Conservation (phyloP, 164 flowering plant genomes). For the Kalanchoe fedtschenkoi region DNA sequence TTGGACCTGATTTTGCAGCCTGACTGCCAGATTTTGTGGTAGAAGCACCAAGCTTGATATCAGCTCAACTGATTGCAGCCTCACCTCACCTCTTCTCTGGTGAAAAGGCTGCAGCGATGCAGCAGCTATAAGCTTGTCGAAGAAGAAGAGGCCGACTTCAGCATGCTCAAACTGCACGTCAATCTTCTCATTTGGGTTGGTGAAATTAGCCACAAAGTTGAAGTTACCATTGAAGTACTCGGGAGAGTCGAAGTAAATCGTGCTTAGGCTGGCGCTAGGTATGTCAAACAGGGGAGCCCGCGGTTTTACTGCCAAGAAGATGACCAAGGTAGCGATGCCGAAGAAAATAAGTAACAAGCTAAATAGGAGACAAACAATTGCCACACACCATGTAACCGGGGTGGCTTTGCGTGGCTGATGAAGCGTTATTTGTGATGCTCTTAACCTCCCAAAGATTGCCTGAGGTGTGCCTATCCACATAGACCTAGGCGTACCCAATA, state of each 20-base stretch:
- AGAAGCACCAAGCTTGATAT: slow-evolving; percentile 58
- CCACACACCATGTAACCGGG: slow-evolving; percentile 45
- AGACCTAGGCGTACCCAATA: slow-evolving; percentile 9
- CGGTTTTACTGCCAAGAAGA: slow-evolving; percentile 52
- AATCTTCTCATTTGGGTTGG: slow-evolving; percentile 65
- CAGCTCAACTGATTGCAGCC: slow-evolving; percentile 38
- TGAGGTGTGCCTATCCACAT: slow-evolving; percentile 1
- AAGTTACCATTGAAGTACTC: slow-evolving; percentile 56
- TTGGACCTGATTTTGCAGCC: slow-evolving; percentile 50
- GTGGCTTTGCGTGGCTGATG: slow-evolving; percentile 43
- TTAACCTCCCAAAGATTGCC: slow-evolving; percentile 9
- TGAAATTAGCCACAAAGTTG: slow-evolving; percentile 54
- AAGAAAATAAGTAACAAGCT: slow-evolving; percentile 52
- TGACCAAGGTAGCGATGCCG: slow-evolving; percentile 42
- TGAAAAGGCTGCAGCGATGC: slow-evolving; percentile 48
- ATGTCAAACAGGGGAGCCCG: slow-evolving; percentile 43
- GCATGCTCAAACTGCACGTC: slow-evolving; percentile 41
- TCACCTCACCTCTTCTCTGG: slow-evolving; percentile 32
- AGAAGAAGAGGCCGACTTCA: slow-evolving; percentile 47
- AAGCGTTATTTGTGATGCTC: slow-evolving; percentile 19
- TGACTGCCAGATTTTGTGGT: slow-evolving; percentile 34
- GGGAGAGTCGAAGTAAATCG: slow-evolving; percentile 62
- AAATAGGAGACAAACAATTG: slow-evolving; percentile 47
- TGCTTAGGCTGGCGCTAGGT: slow-evolving; percentile 43
- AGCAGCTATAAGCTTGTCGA: slow-evolving; percentile 38